Percentiles rank a stretch among this genome's conserved stretches.
These are phyloP conservation scores for Casuarina equisetifolia DNA, from an alignment of 306 rosid genomes.

Conservation along the genomic window DNA sequence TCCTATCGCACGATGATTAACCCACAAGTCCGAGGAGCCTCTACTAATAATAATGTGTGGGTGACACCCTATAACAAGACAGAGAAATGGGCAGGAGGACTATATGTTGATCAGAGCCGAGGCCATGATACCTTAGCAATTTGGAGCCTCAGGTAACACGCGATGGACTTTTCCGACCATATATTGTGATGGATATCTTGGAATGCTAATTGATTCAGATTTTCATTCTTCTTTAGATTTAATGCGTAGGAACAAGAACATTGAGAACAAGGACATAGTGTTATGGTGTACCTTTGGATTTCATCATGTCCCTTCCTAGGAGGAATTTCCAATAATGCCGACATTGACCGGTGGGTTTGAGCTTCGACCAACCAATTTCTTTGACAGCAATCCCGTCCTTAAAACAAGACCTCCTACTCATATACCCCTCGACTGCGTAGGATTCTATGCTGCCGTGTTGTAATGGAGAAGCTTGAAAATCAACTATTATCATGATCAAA, in stretches of 20 bases:
- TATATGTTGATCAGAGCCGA: conserved; percentile 38
- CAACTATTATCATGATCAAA: too few species aligned
- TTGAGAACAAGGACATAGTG: conserved; percentile 50
- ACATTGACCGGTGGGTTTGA: conserved; percentile 53
- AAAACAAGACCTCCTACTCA: conserved; percentile 36
- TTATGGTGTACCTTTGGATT: conserved; percentile 63
- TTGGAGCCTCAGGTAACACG: conserved; percentile 37
- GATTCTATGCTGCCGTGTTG: background rate
- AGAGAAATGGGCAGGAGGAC: conserved; percentile 55
- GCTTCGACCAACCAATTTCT: conserved; percentile 69
- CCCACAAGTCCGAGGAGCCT: conserved; percentile 60
- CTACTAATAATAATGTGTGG: conserved; percentile 48
- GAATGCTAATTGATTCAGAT: background rate
- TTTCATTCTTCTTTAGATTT: background rate
- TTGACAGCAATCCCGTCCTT: conserved; percentile 64
- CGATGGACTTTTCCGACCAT: too few species aligned
- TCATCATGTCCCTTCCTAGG: conserved; percentile 68
- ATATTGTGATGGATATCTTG: background rate
- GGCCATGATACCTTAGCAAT: conserved; percentile 53
- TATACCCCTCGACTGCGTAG: background rate
- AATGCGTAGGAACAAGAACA: conserved; percentile 38
- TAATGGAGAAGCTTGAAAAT: too few species aligned
- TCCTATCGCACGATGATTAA: conserved; percentile 46
- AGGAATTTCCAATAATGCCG: conserved; percentile 69
- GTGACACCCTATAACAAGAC: conserved; percentile 58